Conservation (phyloP, 1,284 basidiomycete genomes). For the Stereum hirsutum region DNA sequence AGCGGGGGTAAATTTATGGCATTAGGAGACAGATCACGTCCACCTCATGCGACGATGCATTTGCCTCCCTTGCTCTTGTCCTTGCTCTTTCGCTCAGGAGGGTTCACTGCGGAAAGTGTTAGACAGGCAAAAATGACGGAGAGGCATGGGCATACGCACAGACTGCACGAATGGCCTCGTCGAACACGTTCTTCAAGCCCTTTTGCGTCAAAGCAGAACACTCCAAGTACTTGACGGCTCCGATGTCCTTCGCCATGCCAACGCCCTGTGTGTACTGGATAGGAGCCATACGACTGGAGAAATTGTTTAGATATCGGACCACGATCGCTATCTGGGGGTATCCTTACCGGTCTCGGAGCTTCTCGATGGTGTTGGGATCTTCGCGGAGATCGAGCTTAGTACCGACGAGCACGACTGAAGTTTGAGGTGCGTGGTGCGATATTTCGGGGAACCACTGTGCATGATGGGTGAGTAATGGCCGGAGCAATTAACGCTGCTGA, state of each 20-base stretch:
- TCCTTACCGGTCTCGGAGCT: slow-evolving; percentile 79
- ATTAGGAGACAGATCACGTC: too few relatives aligned
- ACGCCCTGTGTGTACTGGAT: slow-evolving; percentile 90
- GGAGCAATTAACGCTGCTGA: neutral
- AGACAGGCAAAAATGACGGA: slow-evolving; percentile 7
- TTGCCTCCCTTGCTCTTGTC: slow-evolving; percentile 30
- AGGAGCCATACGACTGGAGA: slow-evolving; percentile 79
- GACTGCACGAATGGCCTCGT: slow-evolving; percentile 90
- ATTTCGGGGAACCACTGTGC: slow-evolving; percentile 93
- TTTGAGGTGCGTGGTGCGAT: slow-evolving; percentile 92
- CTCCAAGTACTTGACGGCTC: slow-evolving; percentile 94
- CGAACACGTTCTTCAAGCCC: slow-evolving; percentile 94
- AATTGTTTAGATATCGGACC: slow-evolving; percentile 2
- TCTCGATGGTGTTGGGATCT: slow-evolving; percentile 86
- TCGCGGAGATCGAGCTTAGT: slow-evolving; percentile 98
- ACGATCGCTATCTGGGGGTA: neutral
- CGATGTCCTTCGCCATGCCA: slow-evolving; percentile 88
- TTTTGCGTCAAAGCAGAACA: slow-evolving; percentile 98
- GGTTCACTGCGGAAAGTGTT: slow-evolving; percentile 53
- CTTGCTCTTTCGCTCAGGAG: slow-evolving; percentile 47
- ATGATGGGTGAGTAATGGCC: neutral
- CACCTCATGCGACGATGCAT: slow-evolving; percentile 76
- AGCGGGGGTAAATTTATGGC: slow-evolving; percentile 8
- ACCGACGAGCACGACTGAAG: slow-evolving; percentile 91
- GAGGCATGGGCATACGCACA: slow-evolving; percentile 44